Evolutionary conservation across 306 rosid species (phyloP).

Genomic region (Trifolium dubium): DNA sequence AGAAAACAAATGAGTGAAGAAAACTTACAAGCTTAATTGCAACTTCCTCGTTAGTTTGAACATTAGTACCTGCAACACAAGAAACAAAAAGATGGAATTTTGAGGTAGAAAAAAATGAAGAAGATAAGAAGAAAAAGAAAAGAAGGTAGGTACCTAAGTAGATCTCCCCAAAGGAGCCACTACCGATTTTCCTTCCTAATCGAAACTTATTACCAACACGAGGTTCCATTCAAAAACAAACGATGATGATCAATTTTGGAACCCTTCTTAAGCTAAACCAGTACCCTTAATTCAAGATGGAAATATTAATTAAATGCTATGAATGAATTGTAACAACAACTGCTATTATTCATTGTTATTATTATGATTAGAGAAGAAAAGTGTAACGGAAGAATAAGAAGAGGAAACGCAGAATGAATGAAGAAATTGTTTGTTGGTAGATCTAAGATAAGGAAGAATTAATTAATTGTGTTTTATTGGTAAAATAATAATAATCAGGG

Average conservation of each 20-base stretch:
- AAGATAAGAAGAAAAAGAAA: background rate
- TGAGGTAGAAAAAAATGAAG: background rate
- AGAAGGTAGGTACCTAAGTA: slow-evolving; percentile 63
- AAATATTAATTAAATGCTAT: slow-evolving; percentile 13
- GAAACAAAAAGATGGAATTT: too few species aligned
- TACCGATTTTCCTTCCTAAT: slow-evolving; percentile 91
- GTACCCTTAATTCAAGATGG: slow-evolving; percentile 36
- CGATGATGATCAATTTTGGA: slow-evolving; percentile 34
- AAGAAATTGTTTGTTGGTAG: slow-evolving; percentile 19
- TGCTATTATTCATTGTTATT: slow-evolving; percentile 39
- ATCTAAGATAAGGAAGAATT: slow-evolving; percentile 36
- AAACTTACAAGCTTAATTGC: slow-evolving; percentile 94
- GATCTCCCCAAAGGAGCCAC: slow-evolving; percentile 98
- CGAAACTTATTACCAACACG: slow-evolving; percentile 93
- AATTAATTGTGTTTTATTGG: slow-evolving; percentile 14
- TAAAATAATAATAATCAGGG: slow-evolving; percentile 19
- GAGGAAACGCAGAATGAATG: background rate
- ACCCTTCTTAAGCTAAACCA: slow-evolving; percentile 53
- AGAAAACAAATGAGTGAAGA: slow-evolving; percentile 19
- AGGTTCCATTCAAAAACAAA: slow-evolving; percentile 79
- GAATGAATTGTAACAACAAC: too few species aligned
- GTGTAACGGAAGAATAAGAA: background rate
- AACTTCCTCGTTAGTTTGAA: slow-evolving; percentile 94
- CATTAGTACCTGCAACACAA: slow-evolving; percentile 73
- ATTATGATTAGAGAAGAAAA: slow-evolving; percentile 8